phyloP scores from a whole-genome alignment of 306 rosid species.

The Comarum palustre region DNA sequence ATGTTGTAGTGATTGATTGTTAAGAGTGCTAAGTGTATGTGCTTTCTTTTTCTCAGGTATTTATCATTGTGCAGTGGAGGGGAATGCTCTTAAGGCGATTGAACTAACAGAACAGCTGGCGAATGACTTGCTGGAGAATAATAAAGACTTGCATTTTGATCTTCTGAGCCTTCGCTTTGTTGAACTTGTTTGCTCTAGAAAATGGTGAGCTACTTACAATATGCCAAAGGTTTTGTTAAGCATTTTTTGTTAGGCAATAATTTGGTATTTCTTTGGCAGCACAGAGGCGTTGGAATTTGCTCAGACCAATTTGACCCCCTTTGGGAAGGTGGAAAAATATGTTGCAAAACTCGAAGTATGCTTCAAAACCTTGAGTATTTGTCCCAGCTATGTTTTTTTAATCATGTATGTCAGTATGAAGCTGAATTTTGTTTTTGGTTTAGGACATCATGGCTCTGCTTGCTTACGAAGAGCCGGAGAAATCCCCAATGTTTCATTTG shows the following conservation, averaged over 20 bases:
- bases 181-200: slow-evolving; percentile 67
- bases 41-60: slow-evolving; percentile 46
- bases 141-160: slow-evolving; percentile 80
- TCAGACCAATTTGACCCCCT: slow-evolving; percentile 65
- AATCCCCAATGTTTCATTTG: slow-evolving; percentile 81
- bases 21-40: slow-evolving; percentile 22
- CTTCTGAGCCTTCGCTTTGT: slow-evolving; percentile 90
- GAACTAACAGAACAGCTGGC: slow-evolving; percentile 74
- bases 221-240: slow-evolving; percentile 15
- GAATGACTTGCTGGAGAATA: slow-evolving; percentile 58
- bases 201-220: slow-evolving; percentile 56
- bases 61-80: slow-evolving; percentile 59
- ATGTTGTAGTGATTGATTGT: slow-evolving; percentile 15
- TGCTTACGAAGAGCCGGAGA: slow-evolving; percentile 90
- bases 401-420: slow-evolving; percentile 10
- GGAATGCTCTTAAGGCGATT: slow-evolving; percentile 78
- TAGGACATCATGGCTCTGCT: slow-evolving; percentile 87
- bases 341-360: slow-evolving; percentile 65
- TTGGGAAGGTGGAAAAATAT: slow-evolving; percentile 61
- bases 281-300: slow-evolving; percentile 93
- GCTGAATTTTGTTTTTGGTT: slow-evolving; percentile 14
- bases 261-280: slow-evolving; percentile 67
- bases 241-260: slow-evolving; percentile 18
- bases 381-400: neutral
- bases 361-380: neutral